Evolutionary conservation across 495 filamentous ascomycete species (phyloP).

Genomic region (Tuber borchii): DNA sequence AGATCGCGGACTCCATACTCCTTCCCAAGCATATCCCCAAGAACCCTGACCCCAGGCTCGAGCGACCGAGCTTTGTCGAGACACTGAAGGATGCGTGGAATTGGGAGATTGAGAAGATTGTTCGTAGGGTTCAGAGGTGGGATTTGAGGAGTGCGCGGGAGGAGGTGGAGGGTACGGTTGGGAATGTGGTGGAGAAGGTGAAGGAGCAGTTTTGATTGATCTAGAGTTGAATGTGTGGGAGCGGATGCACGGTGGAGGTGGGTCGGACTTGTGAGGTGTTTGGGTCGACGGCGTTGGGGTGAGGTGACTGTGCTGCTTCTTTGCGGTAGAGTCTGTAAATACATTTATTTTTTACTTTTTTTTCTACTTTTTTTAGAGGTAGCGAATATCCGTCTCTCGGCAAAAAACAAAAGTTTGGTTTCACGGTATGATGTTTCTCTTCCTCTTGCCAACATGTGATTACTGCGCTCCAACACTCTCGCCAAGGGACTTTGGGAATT

Average conservation of each 20-base stretch:
- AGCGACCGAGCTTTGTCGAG: constrained; percentile 53
- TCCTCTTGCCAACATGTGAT: background rate
- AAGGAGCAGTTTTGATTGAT: background rate
- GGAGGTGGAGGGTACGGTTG: constrained; percentile 47
- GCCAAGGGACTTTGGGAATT: background rate
- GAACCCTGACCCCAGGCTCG: constrained; percentile 44
- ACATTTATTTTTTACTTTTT: background rate
- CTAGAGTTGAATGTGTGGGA: background rate
- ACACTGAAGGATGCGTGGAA: constrained; percentile 76
- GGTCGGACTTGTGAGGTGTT: background rate
- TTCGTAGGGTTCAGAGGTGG: constrained; percentile 60
- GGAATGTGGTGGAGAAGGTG: constrained; percentile 19
- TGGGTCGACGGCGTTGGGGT: background rate
- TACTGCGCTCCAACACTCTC: background rate
- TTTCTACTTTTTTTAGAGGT: background rate
- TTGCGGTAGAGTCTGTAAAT: background rate
- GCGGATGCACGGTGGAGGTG: background rate
- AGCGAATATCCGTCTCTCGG: background rate
- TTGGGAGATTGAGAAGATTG: constrained; percentile 60
- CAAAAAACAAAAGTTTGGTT: background rate
- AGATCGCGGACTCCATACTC: constrained; percentile 50
- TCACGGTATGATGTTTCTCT: background rate
- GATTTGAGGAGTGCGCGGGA: constrained; percentile 59
- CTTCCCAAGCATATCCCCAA: constrained; percentile 42
- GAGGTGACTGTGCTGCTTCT: background rate